Base-by-base conservation (phyloP, 2,329 filamentous ascomycete genomes). In the Chaetomiaceae sp. region DNA sequence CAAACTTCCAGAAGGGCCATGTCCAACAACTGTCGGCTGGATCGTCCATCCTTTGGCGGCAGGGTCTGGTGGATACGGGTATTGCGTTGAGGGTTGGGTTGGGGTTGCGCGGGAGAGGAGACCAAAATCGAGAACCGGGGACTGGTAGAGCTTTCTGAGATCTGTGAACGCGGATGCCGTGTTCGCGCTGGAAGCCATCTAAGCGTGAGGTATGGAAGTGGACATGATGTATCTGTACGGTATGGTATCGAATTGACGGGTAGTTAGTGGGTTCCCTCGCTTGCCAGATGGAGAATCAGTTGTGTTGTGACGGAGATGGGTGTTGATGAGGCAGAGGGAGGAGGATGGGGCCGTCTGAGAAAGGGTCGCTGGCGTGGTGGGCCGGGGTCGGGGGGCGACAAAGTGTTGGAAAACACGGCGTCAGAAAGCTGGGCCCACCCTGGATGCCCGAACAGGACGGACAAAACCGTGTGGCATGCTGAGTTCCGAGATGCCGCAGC, bases 1-100 rank as follows among this genome's bases (percentile, higher is more conserved):
- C 79, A 71, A 82, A 83, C 67, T 82, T 82, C 79, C 80, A 83
- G 61, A 76, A 75, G 38, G 80, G 80, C 80, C 80, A 83, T 61
- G 73, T 70, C 64, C 68, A 71, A 59, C 67, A 71, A 29, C 72
- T 73, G 51, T 81, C 79, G 66, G 65, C 71, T 21, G 73, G 73
- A 51, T 81, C 79, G 67, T 82, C 78, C 80, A 83, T 82, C 60
- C 67, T 70, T 61, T 63, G 54, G 36, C 34, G 56, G 62, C 62
- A 63, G 51, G 48, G 32, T 32, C 41, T 20, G 45, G 41, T 25
- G 30, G 56, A 38, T 38, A 33, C 23, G 48, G 20, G 29, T 46
- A 10, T 36, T 18, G 48, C 37, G 38, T 32, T 25, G 37, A 21
- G 40, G 41, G 53, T 30, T 33, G 53, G 30, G 42, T 47, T 8